phyloP scores from a whole-genome alignment of 2,329 filamentous ascomycete species.

The Fusarium guadeloupense region DNA sequence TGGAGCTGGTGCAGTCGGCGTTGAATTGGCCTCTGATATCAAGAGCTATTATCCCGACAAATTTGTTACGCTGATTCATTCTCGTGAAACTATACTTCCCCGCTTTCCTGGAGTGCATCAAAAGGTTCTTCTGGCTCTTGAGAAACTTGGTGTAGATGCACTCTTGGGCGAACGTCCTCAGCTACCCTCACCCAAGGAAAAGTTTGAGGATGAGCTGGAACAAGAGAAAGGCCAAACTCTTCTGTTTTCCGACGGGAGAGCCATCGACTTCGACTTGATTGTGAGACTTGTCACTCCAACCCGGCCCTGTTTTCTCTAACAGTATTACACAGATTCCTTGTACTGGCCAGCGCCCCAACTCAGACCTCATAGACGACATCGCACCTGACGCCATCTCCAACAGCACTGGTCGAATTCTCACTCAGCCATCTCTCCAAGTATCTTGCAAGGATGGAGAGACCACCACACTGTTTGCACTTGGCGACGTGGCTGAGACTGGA shows the following conservation, averaged over 20 bases:
- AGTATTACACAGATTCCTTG: conserved; percentile 4
- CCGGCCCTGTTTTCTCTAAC: background rate
- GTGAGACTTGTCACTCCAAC: background rate
- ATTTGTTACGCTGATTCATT: conserved; percentile 4
- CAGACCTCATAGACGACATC: background rate
- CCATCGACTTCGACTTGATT: background rate
- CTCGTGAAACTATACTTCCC: background rate
- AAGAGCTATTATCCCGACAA: conserved; percentile 3
- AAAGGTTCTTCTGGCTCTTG: background rate
- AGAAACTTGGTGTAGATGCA: background rate
- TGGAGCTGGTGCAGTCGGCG: conserved; percentile 10
- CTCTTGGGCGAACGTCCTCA: conserved; percentile 5
- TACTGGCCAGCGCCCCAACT: conserved; percentile 10
- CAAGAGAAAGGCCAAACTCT: background rate
- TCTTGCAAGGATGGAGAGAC: background rate
- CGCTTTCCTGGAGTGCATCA: background rate
- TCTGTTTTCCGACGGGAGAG: background rate
- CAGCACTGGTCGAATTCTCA: background rate
- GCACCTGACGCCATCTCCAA: background rate
- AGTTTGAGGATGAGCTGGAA: background rate
- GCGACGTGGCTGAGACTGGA: conserved; percentile 6
- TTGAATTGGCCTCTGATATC: conserved; percentile 10
- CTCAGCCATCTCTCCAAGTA: background rate
- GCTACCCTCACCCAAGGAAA: background rate
- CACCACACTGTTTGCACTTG: conserved; percentile 2